These are phyloP conservation scores for Candida saitoana DNA, from an alignment of 805 yeast genomes.

Conservation along the genomic window DNA sequence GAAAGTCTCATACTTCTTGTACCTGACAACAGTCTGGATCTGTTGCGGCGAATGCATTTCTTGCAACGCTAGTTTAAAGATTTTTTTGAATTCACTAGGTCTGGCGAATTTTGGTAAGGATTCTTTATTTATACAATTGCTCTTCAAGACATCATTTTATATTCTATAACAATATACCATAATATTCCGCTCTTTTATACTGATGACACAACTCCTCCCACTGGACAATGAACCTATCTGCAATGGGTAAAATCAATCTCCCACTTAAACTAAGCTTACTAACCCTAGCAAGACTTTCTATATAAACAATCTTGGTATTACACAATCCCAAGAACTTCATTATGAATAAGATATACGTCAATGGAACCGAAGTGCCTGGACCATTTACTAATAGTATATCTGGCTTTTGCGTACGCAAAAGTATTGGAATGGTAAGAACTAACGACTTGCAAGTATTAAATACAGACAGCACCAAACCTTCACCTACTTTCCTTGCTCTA, in stretches of 20 bases:
- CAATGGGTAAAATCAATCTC: conserved; percentile 58
- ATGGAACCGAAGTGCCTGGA: conserved; percentile 76
- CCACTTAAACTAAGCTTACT: conserved; percentile 74
- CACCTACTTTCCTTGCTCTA: conserved; percentile 62
- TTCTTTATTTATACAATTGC: no score
- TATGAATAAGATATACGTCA: conserved; percentile 54
- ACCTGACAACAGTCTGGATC: no score
- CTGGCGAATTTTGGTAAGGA: no score
- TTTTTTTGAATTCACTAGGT: no score
- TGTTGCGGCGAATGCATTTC: no score
- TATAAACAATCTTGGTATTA: conserved; percentile 61
- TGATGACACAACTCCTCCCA: conserved; percentile 62
- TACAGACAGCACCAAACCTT: conserved; percentile 45
- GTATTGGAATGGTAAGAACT: conserved; percentile 19
- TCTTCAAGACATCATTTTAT: no score
- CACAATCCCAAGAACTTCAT: conserved; percentile 46
- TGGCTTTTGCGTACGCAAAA: conserved; percentile 31
- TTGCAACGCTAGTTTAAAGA: no score
- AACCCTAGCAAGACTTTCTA: conserved; percentile 87
- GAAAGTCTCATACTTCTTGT: no score
- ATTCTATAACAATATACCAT: conserved; percentile 70
- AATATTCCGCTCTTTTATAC: conserved; percentile 63
- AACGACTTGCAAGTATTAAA: conserved; percentile 41
- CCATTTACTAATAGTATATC: conserved; percentile 61
- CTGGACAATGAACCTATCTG: conserved; percentile 81